Percentiles rank a stretch among this genome's conserved stretches.
These are phyloP conservation scores for Candida vartiovaarae DNA, from an alignment of 805 yeast species.

Conservation along the genomic window DNA sequence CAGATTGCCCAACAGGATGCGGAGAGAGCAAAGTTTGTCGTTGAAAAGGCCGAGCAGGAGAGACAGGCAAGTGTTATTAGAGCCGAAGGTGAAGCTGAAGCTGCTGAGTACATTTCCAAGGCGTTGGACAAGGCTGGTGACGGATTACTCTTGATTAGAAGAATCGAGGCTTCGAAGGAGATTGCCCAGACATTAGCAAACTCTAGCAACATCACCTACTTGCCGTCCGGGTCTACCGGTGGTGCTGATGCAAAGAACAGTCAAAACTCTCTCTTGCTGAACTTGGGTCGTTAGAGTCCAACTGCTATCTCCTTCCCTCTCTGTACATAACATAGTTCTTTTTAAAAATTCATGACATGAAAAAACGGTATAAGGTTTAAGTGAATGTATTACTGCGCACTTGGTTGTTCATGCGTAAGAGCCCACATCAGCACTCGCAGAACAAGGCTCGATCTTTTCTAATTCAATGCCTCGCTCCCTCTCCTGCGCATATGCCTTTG, in stretches of 20 bases:
- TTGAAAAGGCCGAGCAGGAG: constrained; percentile 96
- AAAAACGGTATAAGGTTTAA: too few relatives aligned
- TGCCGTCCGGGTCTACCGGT: constrained; percentile 53
- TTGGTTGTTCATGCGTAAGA: too few relatives aligned
- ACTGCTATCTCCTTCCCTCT: too few relatives aligned
- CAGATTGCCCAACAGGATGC: constrained; percentile 99
- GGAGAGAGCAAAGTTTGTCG: constrained; percentile 88
- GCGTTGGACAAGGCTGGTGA: constrained; percentile 94
- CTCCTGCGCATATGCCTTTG: neutral
- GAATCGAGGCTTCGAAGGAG: constrained; percentile 94
- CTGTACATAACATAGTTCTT: too few relatives aligned
- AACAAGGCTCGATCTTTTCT: too few relatives aligned
- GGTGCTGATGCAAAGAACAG: constrained; percentile 23
- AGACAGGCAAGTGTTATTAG: constrained; percentile 90
- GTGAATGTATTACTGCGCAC: too few relatives aligned
- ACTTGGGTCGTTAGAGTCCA: constrained; percentile 52
- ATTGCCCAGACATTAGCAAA: constrained; percentile 83
- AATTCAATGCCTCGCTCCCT: neutral
- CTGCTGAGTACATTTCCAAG: constrained; percentile 90
- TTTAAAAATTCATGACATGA: too few relatives aligned
- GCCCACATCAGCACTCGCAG: too few relatives aligned
- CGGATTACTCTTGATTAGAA: constrained; percentile 85
- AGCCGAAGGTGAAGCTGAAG: constrained; percentile 99
- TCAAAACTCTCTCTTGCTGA: constrained; percentile 53
- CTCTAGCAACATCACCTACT: constrained; percentile 81